Percentiles rank a stretch among this genome's conserved stretches.
Evolutionary conservation across 2,329 filamentous ascomycete genomes (phyloP).

Genomic region (Clarireedia hainanense): DNA sequence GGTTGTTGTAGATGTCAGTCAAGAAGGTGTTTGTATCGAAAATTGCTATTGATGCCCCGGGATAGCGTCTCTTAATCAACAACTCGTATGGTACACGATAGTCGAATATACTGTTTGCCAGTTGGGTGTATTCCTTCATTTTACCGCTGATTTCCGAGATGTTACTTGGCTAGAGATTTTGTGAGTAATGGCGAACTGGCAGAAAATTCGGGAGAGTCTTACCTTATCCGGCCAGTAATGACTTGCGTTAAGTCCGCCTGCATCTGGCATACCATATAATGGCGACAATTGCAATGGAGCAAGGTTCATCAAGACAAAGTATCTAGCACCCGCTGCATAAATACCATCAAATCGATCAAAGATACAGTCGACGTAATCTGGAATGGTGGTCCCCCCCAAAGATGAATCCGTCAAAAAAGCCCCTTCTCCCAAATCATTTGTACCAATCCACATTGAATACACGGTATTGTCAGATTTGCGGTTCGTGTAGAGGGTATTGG

Average conservation of each 20-base stretch:
- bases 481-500: constrained; percentile 36
- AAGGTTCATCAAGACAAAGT: constrained; percentile 65
- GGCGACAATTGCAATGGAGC: constrained; percentile 61
- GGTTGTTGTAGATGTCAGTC: constrained; percentile 55
- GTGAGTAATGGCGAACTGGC: constrained; percentile 24
- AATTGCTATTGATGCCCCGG: constrained; percentile 52
- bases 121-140: constrained; percentile 42
- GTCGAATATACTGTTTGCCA: constrained; percentile 41
- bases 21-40: constrained; percentile 61
- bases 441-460: constrained; percentile 74
- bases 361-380: constrained; percentile 60
- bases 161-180: constrained; percentile 36
- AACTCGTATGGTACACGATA: constrained; percentile 43
- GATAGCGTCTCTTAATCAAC: constrained; percentile 40
- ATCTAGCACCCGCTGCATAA: constrained; percentile 58
- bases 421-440: constrained; percentile 64
- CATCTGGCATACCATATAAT: constrained; percentile 47
- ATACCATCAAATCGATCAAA: constrained; percentile 55
- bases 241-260: constrained; percentile 35
- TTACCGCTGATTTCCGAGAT: constrained; percentile 39
- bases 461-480: constrained; percentile 52
- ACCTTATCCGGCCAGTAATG: constrained; percentile 38
- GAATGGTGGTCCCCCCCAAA: constrained; percentile 46
- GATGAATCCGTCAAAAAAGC: constrained; percentile 62
- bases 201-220: neutral